These are phyloP conservation scores for Thyridium curvatum DNA, from an alignment of 2,329 filamentous ascomycete species.

Conservation along the genomic window DNA sequence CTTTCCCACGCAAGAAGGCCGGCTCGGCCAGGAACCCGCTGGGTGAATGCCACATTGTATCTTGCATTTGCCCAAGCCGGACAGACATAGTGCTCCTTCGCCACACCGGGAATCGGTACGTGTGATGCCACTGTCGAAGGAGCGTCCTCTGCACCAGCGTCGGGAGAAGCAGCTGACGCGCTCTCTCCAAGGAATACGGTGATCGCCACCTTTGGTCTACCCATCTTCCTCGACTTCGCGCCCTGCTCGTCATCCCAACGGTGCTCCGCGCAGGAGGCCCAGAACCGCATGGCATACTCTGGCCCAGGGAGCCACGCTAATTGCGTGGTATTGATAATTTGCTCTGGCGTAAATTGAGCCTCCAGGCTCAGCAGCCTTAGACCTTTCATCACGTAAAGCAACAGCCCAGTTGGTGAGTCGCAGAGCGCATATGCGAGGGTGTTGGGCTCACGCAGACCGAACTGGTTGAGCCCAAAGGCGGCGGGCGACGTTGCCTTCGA, in stretches of 20 bases:
- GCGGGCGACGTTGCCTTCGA: slow-evolving; percentile 4
- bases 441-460: slow-evolving; percentile 38
- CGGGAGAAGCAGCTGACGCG: neutral
- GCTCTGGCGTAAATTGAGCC: slow-evolving; percentile 37
- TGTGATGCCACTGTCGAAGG: slow-evolving; percentile 12
- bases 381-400: slow-evolving; percentile 46
- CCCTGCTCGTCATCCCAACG: slow-evolving; percentile 18
- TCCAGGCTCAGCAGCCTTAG: slow-evolving; percentile 33
- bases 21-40: slow-evolving; percentile 29
- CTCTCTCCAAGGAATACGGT: slow-evolving; percentile 38
- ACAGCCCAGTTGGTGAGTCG: slow-evolving; percentile 53
- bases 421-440: slow-evolving; percentile 54
- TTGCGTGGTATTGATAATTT: slow-evolving; percentile 55
- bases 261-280: slow-evolving; percentile 37
- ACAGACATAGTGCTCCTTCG: slow-evolving; percentile 29
- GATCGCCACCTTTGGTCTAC: slow-evolving; percentile 34
- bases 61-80: slow-evolving; percentile 40
- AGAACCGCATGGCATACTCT: slow-evolving; percentile 52
- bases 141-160: slow-evolving; percentile 6
- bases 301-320: slow-evolving; percentile 62
- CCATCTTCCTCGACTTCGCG: slow-evolving; percentile 1
- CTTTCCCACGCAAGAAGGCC: slow-evolving; percentile 43
- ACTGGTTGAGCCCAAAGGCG: slow-evolving; percentile 20
- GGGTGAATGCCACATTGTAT: slow-evolving; percentile 35
- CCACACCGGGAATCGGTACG: slow-evolving; percentile 3